phyloP scores from a whole-genome alignment of 305 asterid genomes.

The Fraxinus ornus region DNA sequence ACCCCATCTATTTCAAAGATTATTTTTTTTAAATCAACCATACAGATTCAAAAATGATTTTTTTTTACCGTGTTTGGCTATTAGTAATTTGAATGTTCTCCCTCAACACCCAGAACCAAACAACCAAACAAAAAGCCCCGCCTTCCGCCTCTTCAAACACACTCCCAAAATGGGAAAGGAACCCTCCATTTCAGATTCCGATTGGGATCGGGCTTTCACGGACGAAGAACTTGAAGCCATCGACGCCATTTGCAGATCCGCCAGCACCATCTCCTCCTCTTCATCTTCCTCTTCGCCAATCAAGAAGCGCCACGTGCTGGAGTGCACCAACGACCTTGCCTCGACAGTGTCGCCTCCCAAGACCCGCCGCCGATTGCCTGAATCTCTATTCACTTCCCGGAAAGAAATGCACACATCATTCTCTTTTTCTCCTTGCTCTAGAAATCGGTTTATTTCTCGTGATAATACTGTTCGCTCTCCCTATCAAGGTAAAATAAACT shows the following conservation, averaged over 20 bases:
- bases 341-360: conserved; percentile 29
- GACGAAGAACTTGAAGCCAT: conserved; percentile 74
- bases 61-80: too few species aligned
- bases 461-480: conserved; percentile 20
- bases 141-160: neutral
- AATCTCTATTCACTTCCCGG: conserved; percentile 52
- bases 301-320: conserved; percentile 30
- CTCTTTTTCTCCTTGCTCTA: conserved; percentile 40
- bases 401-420: conserved; percentile 29
- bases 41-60: too few species aligned
- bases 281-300: conserved; percentile 16
- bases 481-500: conserved; percentile 37
- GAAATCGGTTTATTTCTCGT: conserved; percentile 26
- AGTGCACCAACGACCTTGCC: conserved; percentile 21
- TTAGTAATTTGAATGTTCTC: too few species aligned
- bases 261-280: conserved; percentile 28
- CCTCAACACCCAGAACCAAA: too few species aligned
- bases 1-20: too few species aligned
- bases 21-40: too few species aligned
- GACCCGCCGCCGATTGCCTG: conserved; percentile 69
- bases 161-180: conserved; percentile 26
- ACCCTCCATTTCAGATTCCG: conserved; percentile 28
- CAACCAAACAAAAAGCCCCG: neutral
- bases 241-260: conserved; percentile 49
- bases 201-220: conserved; percentile 70